phyloP scores from a whole-genome alignment of 345 rosid genomes.

The Barbarea vulgaris region DNA sequence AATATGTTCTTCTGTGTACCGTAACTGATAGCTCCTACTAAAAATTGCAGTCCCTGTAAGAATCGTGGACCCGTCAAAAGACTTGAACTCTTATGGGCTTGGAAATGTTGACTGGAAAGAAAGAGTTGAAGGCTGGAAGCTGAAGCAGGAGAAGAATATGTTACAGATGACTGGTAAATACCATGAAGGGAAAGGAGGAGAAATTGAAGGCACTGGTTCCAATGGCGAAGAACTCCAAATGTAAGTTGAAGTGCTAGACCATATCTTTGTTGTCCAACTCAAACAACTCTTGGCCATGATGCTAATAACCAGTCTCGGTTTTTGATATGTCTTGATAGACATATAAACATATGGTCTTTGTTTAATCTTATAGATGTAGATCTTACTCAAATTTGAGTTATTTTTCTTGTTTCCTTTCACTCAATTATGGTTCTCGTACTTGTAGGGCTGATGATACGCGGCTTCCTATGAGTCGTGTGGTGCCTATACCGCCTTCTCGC shows the following conservation, averaged over 20 bases:
- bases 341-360: not conserved
- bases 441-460: slow-evolving; percentile 94
- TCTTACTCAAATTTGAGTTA: slow-evolving; percentile 1
- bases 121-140: slow-evolving; percentile 99
- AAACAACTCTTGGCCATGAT: not conserved
- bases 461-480: slow-evolving; percentile 90
- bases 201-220: slow-evolving; percentile 95
- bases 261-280: not conserved
- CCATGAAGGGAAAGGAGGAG: slow-evolving; percentile 88
- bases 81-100: slow-evolving; percentile 97
- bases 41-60: slow-evolving; percentile 82
- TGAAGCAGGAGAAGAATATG: slow-evolving; percentile 92
- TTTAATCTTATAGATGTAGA: not conserved
- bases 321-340: not conserved
- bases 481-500: slow-evolving; percentile 81
- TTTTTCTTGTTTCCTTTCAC: not conserved
- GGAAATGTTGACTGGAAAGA: slow-evolving; percentile 99
- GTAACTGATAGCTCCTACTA: slow-evolving; percentile 26
- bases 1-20: not conserved
- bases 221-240: slow-evolving; percentile 97
- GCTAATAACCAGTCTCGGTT: not conserved
- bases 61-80: slow-evolving; percentile 97
- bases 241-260: slow-evolving; percentile 52
- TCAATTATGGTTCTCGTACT: slow-evolving; percentile 33
- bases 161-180: slow-evolving; percentile 76